Conservation (phyloP, 2,329 filamentous ascomycete genomes). For the Cercospora canescens region DNA sequence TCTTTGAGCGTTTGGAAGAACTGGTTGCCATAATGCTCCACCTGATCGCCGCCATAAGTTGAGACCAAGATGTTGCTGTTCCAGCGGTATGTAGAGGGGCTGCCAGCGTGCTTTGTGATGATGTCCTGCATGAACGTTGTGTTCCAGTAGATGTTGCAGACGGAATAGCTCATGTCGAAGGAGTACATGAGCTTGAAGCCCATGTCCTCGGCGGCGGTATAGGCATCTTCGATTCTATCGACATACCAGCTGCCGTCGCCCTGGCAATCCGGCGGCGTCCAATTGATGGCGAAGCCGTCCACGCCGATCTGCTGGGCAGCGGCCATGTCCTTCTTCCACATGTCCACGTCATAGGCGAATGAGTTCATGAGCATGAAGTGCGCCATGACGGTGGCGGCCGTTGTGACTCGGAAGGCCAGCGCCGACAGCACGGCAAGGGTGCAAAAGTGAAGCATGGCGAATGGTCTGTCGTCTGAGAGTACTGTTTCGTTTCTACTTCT, state of each 20-base stretch:
- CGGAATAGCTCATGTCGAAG: slow-evolving; percentile 41
- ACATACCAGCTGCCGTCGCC: slow-evolving; percentile 34
- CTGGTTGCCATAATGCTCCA: slow-evolving; percentile 36
- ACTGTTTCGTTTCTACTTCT: slow-evolving; percentile 5
- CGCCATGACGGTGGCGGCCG: slow-evolving; percentile 36
- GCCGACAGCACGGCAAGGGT: slow-evolving; percentile 27
- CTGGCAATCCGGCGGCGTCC: slow-evolving; percentile 39
- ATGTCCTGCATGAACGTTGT: slow-evolving; percentile 38
- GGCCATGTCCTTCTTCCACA: slow-evolving; percentile 38
- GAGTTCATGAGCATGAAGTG: slow-evolving; percentile 41
- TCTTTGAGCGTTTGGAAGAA: slow-evolving; percentile 39
- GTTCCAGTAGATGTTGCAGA: slow-evolving; percentile 40
- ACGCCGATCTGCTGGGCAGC: slow-evolving; percentile 37
- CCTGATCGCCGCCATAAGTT: slow-evolving; percentile 38
- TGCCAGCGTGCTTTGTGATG: slow-evolving; percentile 35
- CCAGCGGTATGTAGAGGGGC: slow-evolving; percentile 38
- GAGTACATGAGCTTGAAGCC: slow-evolving; percentile 41
- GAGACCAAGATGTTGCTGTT: slow-evolving; percentile 40
- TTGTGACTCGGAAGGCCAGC: slow-evolving; percentile 27
- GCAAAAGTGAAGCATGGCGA: slow-evolving; percentile 21
- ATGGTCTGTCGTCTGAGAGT: slow-evolving; percentile 6
- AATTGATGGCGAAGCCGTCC: slow-evolving; percentile 42
- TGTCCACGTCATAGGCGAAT: slow-evolving; percentile 35
- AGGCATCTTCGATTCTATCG: slow-evolving; percentile 40
- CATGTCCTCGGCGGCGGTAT: slow-evolving; percentile 34